These are phyloP conservation scores for Psophocarpus tetragonolobus DNA, from an alignment of 306 rosid species.

Conservation along the genomic window DNA sequence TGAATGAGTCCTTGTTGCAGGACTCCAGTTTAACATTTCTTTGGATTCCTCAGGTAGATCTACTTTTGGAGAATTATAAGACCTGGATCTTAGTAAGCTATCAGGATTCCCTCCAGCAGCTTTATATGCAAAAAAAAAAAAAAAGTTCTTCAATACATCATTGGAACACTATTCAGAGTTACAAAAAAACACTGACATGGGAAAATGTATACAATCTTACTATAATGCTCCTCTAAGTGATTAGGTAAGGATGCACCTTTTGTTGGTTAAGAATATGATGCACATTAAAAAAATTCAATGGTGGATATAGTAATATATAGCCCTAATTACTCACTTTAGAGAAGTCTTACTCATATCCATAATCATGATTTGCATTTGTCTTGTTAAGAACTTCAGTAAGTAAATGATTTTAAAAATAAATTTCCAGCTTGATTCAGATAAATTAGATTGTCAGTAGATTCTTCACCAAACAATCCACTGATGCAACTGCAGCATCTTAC, in stretches of 20 bases:
- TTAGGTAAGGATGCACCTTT: background rate
- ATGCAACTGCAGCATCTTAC: background rate
- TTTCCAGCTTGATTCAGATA: background rate
- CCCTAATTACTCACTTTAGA: background rate
- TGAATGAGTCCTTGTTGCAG: conserved; percentile 40
- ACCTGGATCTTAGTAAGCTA: conserved; percentile 43
- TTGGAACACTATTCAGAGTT: conserved; percentile 10
- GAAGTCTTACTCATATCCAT: background rate
- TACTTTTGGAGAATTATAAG: conserved; percentile 48
- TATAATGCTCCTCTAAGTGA: background rate
- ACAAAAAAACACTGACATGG: background rate
- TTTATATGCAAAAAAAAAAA: conserved; percentile 33
- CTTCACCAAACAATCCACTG: background rate
- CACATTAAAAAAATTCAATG: background rate
- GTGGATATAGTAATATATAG: background rate
- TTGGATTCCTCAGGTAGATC: conserved; percentile 46
- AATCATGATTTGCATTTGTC: background rate
- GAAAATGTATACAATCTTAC: background rate
- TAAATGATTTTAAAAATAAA: background rate
- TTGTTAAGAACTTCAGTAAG: background rate
- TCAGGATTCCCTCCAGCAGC: conserved; percentile 71
- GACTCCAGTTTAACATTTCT: conserved; percentile 54
- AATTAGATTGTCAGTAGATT: background rate
- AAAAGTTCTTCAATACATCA: conserved; percentile 7
- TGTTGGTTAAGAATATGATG: background rate